Evolutionary conservation across 768 basidiomycete species (phyloP).

Genomic region (Boletus subcaerulescens): DNA sequence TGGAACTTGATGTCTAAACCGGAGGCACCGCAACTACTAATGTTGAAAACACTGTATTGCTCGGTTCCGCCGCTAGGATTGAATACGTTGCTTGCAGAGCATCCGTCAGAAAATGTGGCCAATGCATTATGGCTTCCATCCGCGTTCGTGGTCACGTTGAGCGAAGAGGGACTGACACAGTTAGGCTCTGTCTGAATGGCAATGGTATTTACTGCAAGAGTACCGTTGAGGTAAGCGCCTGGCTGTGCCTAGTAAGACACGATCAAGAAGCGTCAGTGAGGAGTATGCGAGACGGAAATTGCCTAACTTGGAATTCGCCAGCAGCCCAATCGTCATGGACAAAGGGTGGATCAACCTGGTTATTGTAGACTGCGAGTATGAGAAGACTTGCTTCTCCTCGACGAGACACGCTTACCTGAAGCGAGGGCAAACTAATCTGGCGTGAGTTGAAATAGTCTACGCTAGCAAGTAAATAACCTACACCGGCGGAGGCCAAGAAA

Average conservation of each 20-base stretch:
- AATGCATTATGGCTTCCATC: conserved; percentile 36
- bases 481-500: conserved; percentile 63
- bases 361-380: conserved; percentile 29
- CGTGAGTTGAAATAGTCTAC: background rate
- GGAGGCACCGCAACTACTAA: conserved; percentile 30
- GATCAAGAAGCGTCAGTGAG: background rate
- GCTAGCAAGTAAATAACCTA: conserved; percentile 23
- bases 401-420: conserved; percentile 17
- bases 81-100: conserved; percentile 38
- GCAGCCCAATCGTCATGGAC: conserved; percentile 50
- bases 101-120: conserved; percentile 48
- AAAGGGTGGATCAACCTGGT: conserved; percentile 57
- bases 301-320: conserved; percentile 46
- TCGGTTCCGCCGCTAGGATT: conserved; percentile 35
- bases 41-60: conserved; percentile 50
- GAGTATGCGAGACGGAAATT: conserved; percentile 3
- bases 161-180: conserved; percentile 41
- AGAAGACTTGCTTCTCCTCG: background rate
- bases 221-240: conserved; percentile 45
- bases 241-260: conserved; percentile 39
- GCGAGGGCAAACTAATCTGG: conserved; percentile 34
- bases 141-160: conserved; percentile 17
- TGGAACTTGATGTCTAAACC: conserved; percentile 38
- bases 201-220: conserved; percentile 50
- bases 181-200: conserved; percentile 44